Percentiles rank a stretch among this genome's conserved stretches.
Conservation (phyloP, 139 green algal genomes). For the Bryopsis sp. region DNA sequence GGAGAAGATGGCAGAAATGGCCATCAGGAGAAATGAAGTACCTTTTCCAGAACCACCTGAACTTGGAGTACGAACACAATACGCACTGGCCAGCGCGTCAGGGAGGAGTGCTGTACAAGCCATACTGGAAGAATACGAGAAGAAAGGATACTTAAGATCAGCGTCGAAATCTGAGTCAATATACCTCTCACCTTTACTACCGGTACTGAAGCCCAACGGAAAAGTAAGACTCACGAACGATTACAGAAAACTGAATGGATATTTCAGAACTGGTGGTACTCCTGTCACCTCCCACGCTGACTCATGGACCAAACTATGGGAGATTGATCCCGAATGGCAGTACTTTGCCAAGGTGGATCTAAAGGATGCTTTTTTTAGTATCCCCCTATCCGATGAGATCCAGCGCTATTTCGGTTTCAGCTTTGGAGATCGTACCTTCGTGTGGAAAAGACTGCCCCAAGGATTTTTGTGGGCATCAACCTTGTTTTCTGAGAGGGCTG, state of each 20-base stretch:
- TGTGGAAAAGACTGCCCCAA: neutral
- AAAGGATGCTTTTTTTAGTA: neutral
- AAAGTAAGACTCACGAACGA: neutral
- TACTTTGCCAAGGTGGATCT: neutral
- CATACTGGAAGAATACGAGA: neutral
- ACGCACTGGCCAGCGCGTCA: neutral
- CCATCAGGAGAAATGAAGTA: no score
- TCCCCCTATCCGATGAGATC: neutral
- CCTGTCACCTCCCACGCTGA: neutral
- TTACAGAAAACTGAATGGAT: conserved; percentile 4
- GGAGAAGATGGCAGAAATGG: no score
- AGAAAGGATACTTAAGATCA: neutral
- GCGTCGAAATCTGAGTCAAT: neutral
- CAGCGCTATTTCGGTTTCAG: neutral
- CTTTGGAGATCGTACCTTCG: neutral
- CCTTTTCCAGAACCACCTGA: no score
- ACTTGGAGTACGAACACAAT: neutral
- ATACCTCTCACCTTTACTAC: neutral
- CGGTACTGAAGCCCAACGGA: neutral
- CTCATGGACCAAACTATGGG: neutral
- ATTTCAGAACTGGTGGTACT: neutral
- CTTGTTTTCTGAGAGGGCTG: neutral
- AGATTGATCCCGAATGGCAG: neutral
- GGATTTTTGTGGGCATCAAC: neutral
- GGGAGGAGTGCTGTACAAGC: neutral